Evolutionary conservation across 2,329 filamentous ascomycete species (phyloP).

Genomic region (Volutella citrinella): DNA sequence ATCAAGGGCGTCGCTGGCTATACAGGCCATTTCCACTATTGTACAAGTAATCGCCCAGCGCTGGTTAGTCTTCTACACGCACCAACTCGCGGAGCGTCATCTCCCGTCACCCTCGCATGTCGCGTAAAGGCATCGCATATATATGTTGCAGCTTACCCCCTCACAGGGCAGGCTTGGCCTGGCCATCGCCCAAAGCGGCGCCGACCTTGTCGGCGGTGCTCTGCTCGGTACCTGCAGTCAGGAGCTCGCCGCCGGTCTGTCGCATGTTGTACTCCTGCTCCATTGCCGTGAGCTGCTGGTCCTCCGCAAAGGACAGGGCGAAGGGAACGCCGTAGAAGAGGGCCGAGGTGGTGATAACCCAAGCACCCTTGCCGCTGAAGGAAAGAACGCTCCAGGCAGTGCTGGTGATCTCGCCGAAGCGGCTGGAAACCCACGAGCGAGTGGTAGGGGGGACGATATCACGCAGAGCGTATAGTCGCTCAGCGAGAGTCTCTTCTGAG

Average conservation of each 20-base stretch:
- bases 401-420: constrained; percentile 51
- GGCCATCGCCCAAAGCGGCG: constrained; percentile 44
- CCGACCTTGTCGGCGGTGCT: constrained; percentile 49
- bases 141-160: no score
- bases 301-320: constrained; percentile 88
- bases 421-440: constrained; percentile 64
- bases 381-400: constrained; percentile 53
- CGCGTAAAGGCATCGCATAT: no score
- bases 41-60: constrained; percentile 23
- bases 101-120: no score
- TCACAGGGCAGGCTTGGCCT: constrained; percentile 51
- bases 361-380: constrained; percentile 82
- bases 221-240: constrained; percentile 46
- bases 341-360: constrained; percentile 86
- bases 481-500: constrained; percentile 55
- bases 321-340: constrained; percentile 90
- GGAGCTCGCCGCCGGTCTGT: constrained; percentile 76
- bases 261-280: constrained; percentile 97
- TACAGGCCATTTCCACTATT: constrained; percentile 27
- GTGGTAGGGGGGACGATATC: constrained; percentile 74
- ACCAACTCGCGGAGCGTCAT: no score
- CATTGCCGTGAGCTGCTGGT: constrained; percentile 96
- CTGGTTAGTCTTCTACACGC: constrained; percentile 7
- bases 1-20: constrained; percentile 19
- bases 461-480: constrained; percentile 69